Conservation (phyloP, 2,329 filamentous ascomycete species). For the Corynespora cassiicola region DNA sequence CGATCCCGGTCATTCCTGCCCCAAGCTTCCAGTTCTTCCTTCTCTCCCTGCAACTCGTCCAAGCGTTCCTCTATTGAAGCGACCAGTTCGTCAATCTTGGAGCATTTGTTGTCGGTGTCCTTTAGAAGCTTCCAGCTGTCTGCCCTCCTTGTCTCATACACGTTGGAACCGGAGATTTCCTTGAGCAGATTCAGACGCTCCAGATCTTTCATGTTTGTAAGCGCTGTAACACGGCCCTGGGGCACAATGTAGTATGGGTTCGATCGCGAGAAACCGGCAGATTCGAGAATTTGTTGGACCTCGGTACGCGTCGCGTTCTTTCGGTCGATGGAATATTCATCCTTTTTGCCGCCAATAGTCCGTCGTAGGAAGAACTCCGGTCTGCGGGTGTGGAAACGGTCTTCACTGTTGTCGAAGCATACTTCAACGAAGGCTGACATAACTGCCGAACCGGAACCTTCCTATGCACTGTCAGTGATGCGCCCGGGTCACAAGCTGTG, state of each 20-base stretch:
- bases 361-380: constrained; percentile 89
- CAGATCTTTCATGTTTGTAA: constrained; percentile 98
- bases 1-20: constrained; percentile 95
- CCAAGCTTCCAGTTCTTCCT: constrained; percentile 91
- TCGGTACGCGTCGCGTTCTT: constrained; percentile 95
- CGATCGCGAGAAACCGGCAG: constrained; percentile 92
- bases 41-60: constrained; percentile 91
- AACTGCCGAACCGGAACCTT: constrained; percentile 95
- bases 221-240: constrained; percentile 90
- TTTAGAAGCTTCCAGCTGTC: constrained; percentile 97
- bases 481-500: neutral
- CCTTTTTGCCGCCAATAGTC: constrained; percentile 96
- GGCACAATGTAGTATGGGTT: constrained; percentile 99
- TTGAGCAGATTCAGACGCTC: constrained; percentile 90
- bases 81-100: constrained; percentile 92
- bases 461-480: constrained; percentile 54
- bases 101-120: constrained; percentile 92
- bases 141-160: constrained; percentile 89
- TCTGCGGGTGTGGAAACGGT: constrained; percentile 91
- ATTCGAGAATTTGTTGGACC: constrained; percentile 93
- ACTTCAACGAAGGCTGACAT: constrained; percentile 99
- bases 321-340: constrained; percentile 96
- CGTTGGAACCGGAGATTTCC: constrained; percentile 97
- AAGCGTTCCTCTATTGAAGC: constrained; percentile 91
- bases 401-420: constrained; percentile 97